A percentile compares a stretch with the other conserved stretches of the same genome.
These are phyloP conservation scores for Phytophthora pini DNA, from an alignment of 352 stramenopile species.

Conservation along the genomic window DNA sequence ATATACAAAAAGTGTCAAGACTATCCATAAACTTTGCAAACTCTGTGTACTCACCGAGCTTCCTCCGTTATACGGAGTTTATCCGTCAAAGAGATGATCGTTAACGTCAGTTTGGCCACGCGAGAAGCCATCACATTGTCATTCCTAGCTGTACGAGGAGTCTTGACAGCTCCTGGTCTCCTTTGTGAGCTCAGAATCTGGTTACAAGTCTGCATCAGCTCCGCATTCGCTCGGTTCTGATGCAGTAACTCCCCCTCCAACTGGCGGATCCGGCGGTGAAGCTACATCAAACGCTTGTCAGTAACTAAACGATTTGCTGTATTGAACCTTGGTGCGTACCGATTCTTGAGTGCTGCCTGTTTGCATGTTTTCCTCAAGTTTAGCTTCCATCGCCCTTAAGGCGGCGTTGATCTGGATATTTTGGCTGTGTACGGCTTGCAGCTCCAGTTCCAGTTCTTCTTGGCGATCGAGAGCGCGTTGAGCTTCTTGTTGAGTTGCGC, in stretches of 20 bases:
- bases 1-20: slow-evolving; percentile 6
- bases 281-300: slow-evolving; percentile 22
- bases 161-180: slow-evolving; percentile 6
- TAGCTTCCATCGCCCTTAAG: slow-evolving; percentile 56
- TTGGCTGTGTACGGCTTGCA: slow-evolving; percentile 48
- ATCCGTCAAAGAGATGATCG: slow-evolving; percentile 38
- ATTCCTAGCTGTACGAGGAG: slow-evolving; percentile 3
- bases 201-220: slow-evolving; percentile 49
- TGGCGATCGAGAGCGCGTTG: slow-evolving; percentile 32
- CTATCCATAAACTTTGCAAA: background rate
- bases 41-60: slow-evolving; percentile 30
- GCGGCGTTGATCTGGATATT: slow-evolving; percentile 52
- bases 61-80: slow-evolving; percentile 49
- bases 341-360: slow-evolving; percentile 14
- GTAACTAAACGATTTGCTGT: background rate
- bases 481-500: slow-evolving; percentile 25
- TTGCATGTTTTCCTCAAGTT: slow-evolving; percentile 42
- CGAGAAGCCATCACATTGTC: slow-evolving; percentile 12
- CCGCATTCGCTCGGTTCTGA: slow-evolving; percentile 37
- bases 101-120: slow-evolving; percentile 23
- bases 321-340: background rate
- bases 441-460: slow-evolving; percentile 43
- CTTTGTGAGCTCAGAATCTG: slow-evolving; percentile 26
- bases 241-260: slow-evolving; percentile 52
- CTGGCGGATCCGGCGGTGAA: slow-evolving; percentile 44